These are phyloP conservation scores for Penicillium sp. DNA, from an alignment of 2,329 filamentous ascomycete genomes.

Conservation along the genomic window DNA sequence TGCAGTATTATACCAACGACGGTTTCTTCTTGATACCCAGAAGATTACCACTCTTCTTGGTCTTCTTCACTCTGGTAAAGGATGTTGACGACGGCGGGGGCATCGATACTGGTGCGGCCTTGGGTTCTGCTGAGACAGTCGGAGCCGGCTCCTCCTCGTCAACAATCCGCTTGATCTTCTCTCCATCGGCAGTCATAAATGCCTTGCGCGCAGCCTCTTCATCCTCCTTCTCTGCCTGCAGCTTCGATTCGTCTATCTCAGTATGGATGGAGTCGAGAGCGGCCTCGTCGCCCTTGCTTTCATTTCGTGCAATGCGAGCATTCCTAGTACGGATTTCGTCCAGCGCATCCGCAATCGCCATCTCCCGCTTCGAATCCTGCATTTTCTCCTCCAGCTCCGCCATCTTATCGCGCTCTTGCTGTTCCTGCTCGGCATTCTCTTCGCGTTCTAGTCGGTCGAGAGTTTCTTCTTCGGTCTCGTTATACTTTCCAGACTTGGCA, in stretches of 20 bases:
- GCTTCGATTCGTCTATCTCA: slow-evolving; percentile 61
- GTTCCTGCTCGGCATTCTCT: slow-evolving; percentile 64
- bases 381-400: slow-evolving; percentile 93
- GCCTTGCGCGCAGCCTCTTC: slow-evolving; percentile 78
- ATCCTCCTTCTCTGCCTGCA: slow-evolving; percentile 76
- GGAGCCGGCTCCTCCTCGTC: slow-evolving; percentile 53
- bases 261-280: slow-evolving; percentile 61
- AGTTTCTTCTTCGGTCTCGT: slow-evolving; percentile 86
- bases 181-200: slow-evolving; percentile 68
- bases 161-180: slow-evolving; percentile 58
- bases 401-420: slow-evolving; percentile 87
- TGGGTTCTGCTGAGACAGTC: slow-evolving; percentile 37
- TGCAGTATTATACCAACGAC: slow-evolving; percentile 51
- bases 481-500: slow-evolving; percentile 56
- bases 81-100: slow-evolving; percentile 62
- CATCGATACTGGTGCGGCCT: slow-evolving; percentile 21
- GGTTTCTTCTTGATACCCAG: slow-evolving; percentile 88
- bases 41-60: slow-evolving; percentile 81
- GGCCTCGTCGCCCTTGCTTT: slow-evolving; percentile 65
- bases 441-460: slow-evolving; percentile 82
- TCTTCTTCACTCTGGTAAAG: slow-evolving; percentile 78
- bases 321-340: slow-evolving; percentile 94
- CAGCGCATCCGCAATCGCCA: slow-evolving; percentile 93
- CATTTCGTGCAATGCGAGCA: slow-evolving; percentile 79
- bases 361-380: slow-evolving; percentile 87